These are phyloP conservation scores for Naematelia encephala DNA, from an alignment of 768 basidiomycete species.

Conservation along the genomic window DNA sequence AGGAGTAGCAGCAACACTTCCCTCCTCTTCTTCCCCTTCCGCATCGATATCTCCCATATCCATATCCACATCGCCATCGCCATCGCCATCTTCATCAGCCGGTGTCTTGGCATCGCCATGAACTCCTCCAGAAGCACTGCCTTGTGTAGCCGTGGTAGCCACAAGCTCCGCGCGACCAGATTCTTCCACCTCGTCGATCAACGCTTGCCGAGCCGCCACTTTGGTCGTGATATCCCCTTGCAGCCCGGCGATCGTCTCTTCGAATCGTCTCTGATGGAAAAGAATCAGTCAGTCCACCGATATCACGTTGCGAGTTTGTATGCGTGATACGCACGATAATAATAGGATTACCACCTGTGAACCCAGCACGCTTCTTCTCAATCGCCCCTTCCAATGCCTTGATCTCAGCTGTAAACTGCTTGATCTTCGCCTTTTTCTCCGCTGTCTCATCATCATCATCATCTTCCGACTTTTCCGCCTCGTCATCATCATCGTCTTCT, in stretches of 20 bases:
- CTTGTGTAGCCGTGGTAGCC: constrained; percentile 1
- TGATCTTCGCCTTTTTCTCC: constrained; percentile 41
- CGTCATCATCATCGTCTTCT: constrained; percentile 38
- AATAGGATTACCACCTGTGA: constrained; percentile 42
- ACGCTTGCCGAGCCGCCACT: constrained; percentile 29
- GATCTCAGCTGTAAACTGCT: constrained; percentile 41
- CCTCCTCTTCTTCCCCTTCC: constrained; percentile 19
- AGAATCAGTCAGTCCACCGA: not conserved
- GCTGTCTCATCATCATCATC: constrained; percentile 42
- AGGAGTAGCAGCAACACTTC: not conserved
- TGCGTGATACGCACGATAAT: constrained; percentile 31
- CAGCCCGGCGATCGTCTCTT: constrained; percentile 39
- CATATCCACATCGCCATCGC: constrained; percentile 18
- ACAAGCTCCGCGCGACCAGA: constrained; percentile 3
- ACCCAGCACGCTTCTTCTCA: constrained; percentile 40
- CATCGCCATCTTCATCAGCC: constrained; percentile 4
- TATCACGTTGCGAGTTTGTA: not conserved
- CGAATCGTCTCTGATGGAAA: constrained; percentile 48
- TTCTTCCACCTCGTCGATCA: constrained; percentile 34
- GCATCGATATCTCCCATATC: constrained; percentile 18
- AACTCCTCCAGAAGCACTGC: not conserved
- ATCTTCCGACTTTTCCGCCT: constrained; percentile 25
- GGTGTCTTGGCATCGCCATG: not conserved
- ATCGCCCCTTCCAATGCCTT: constrained; percentile 38
- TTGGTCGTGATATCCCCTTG: constrained; percentile 39